phyloP scores from a whole-genome alignment of 495 filamentous ascomycete species.

The Xylaria longipes region DNA sequence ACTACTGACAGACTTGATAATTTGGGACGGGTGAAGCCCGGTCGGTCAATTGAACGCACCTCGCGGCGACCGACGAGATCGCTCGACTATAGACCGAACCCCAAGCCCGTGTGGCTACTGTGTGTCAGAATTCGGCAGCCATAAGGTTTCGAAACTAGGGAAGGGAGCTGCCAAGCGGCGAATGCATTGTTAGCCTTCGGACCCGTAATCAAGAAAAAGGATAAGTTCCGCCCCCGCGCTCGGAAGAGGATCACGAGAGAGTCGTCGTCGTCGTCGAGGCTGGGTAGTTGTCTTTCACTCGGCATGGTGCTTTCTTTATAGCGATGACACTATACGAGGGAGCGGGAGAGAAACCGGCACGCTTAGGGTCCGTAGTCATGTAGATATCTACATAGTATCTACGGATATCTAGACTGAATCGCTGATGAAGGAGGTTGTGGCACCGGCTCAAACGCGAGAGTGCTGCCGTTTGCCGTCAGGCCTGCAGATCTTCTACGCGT shows the following conservation, averaged over 20 bases:
- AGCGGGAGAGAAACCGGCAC: neutral
- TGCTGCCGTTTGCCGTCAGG: conserved; percentile 24
- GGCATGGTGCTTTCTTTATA: neutral
- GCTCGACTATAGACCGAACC: conserved; percentile 7
- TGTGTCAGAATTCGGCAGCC: conserved; percentile 12
- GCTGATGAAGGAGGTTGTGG: conserved; percentile 6
- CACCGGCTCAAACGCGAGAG: conserved; percentile 18
- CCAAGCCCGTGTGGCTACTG: conserved; percentile 7
- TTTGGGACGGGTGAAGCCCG: neutral
- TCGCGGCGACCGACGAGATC: conserved; percentile 21
- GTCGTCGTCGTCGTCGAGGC: neutral
- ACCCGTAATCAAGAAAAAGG: neutral
- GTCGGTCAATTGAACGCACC: neutral
- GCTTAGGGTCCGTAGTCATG: neutral
- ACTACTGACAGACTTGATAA: neutral
- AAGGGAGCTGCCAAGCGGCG: conserved; percentile 6
- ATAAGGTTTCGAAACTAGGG: neutral
- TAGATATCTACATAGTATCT: neutral
- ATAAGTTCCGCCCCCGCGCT: neutral
- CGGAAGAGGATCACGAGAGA: neutral
- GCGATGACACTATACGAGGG: neutral
- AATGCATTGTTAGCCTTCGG: neutral
- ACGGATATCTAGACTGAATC: neutral
- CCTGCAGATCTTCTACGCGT: conserved; percentile 24
- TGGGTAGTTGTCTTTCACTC: neutral